Evolutionary conservation across 371 early-diverging fungal genomes (phyloP), one percentile per base, ranked within the genome.

Genomic region (Zancudomyces culisetae): DNA sequence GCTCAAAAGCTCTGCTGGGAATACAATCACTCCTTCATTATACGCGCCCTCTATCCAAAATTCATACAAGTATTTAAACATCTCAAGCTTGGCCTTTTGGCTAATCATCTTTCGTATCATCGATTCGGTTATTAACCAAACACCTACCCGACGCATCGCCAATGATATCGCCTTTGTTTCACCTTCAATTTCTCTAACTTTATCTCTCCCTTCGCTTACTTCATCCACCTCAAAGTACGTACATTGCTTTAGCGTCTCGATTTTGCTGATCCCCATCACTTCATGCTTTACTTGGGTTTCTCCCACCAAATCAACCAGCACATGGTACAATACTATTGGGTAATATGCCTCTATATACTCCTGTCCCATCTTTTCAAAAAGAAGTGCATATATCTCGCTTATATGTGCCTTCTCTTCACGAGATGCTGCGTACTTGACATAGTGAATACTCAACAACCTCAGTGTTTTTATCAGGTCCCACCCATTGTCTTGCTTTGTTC

Each of bases 341-440:
- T 88, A 90, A 53, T 95, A 73, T 2, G 70, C 45, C 57, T 87
- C 91, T 3, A 89, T 78, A 46, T 77, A 77, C 1, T 64, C 63
- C 0, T 78, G 61, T 1, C 90, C 93, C 0, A 89, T 67, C 49
- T 74, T 63, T 19, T 77, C 68, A 52, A 89, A 77, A 2, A 88
- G 56, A 1, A 76, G 72, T 0, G 83, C 79, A 64, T 88, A 90
- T 0, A 81, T 73, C 55, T 91, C 89, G 12, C 85, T 66, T 0
- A 91, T 64, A 3, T 88, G 89, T 0, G 85, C 74, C 0, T 83
- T 77, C 19, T 77, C 70, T 29, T 90, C 90, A 15, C 81, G 72
- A 1, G 84, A 70, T 0, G 74, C 68, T 12, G 64, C 63, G 15
- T 43, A 63, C 64, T 27, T 69, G 77, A 45, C 72, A 79, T 57